phyloP scores from a whole-genome alignment of 805 yeast genomes.

The Candida ponderosae region DNA sequence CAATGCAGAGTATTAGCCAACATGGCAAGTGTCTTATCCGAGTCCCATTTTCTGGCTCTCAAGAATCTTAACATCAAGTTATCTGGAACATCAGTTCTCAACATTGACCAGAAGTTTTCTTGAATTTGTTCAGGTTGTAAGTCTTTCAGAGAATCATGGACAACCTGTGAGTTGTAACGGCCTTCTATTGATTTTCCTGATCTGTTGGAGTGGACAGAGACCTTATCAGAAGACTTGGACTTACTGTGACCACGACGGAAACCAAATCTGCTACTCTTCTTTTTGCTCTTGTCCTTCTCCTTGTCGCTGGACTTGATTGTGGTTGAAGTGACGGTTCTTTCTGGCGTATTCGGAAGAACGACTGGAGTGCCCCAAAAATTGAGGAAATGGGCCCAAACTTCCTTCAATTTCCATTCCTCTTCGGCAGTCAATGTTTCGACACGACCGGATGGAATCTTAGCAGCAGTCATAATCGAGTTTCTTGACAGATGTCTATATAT shows the following conservation, averaged over 20 bases:
- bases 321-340: conserved; percentile 8
- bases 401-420: conserved; percentile 59
- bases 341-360: conserved; percentile 6
- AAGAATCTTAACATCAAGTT: conserved; percentile 66
- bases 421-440: conserved; percentile 39
- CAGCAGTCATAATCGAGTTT: background rate
- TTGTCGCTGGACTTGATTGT: conserved; percentile 3
- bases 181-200: conserved; percentile 23
- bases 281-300: conserved; percentile 12
- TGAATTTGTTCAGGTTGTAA: conserved; percentile 45
- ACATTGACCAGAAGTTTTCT: conserved; percentile 46
- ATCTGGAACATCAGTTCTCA: conserved; percentile 79
- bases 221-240: conserved; percentile 6
- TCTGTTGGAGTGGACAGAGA: conserved; percentile 17
- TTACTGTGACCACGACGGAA: conserved; percentile 13
- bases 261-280: conserved; percentile 17
- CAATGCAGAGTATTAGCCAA: conserved; percentile 65
- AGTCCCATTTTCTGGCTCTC: conserved; percentile 83
- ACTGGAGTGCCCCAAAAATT: conserved; percentile 49
- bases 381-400: conserved; percentile 60
- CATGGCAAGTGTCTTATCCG: conserved; percentile 63
- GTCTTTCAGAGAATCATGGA: conserved; percentile 43
- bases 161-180: conserved; percentile 25
- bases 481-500: too few relatives aligned
- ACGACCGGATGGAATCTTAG: conserved; percentile 29